These are phyloP conservation scores for Xylaria sp. DNA, from an alignment of 2,329 filamentous ascomycete genomes.

Conservation along the genomic window DNA sequence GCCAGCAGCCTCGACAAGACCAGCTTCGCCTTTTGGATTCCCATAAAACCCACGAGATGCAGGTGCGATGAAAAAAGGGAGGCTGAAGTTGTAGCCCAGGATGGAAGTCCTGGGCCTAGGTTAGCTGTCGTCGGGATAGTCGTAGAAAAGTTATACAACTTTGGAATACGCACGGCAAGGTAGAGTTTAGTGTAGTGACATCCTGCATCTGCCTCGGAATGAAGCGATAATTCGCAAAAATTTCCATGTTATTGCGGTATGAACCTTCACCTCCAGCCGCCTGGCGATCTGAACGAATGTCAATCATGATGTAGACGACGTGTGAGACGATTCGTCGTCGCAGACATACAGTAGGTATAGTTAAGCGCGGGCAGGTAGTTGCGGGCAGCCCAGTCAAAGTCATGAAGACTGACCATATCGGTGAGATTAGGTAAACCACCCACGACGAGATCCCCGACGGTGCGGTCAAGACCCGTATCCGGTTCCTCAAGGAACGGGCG, in stretches of 20 bases:
- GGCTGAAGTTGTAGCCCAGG: constrained; percentile 58
- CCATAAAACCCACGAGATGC: constrained; percentile 53
- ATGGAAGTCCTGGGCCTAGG: constrained; percentile 48
- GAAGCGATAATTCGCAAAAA: constrained; percentile 54
- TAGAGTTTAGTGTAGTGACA: constrained; percentile 45
- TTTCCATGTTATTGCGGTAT: constrained; percentile 61
- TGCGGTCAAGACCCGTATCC: constrained; percentile 20
- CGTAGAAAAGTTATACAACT: constrained; percentile 27
- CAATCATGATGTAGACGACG: not conserved
- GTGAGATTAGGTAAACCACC: constrained; percentile 49
- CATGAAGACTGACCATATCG: constrained; percentile 53
- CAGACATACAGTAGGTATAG: constrained; percentile 53
- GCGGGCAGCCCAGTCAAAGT: constrained; percentile 59
- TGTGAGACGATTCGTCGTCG: not conserved
- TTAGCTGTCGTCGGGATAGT: not conserved
- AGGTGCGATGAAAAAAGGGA: constrained; percentile 61
- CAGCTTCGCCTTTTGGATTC: constrained; percentile 54
- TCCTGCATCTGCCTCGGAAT: constrained; percentile 56
- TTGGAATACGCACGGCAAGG: constrained; percentile 20
- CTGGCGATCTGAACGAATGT: constrained; percentile 47
- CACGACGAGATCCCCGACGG: constrained; percentile 36
- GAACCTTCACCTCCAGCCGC: constrained; percentile 60
- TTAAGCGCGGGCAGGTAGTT: constrained; percentile 52
- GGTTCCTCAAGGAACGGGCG: constrained; percentile 26
- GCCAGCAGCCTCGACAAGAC: constrained; percentile 56